Evolutionary conservation across 2,329 filamentous ascomycete species (phyloP).

Genomic region (Fusarium liriodendri): DNA sequence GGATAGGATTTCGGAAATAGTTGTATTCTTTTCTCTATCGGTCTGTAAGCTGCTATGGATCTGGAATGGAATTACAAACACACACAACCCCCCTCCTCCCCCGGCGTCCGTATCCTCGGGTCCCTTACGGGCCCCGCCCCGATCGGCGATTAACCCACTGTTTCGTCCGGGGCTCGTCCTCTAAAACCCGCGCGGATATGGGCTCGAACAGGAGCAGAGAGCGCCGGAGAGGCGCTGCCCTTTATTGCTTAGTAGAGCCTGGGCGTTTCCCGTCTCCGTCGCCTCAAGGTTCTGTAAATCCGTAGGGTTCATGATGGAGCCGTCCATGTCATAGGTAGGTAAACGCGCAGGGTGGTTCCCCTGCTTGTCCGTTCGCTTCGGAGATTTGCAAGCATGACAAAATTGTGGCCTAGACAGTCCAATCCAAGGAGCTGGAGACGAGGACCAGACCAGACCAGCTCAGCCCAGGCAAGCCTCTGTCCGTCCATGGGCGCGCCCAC

Average conservation of each 20-base stretch:
- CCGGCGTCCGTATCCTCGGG: conserved; percentile 25
- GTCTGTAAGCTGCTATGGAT: not conserved
- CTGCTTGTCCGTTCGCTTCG: conserved; percentile 13
- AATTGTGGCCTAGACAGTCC: conserved; percentile 7
- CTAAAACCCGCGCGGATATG: conserved; percentile 36
- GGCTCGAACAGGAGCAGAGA: not conserved
- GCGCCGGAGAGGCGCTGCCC: not conserved
- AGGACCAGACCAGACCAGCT: not conserved
- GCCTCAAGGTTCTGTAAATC: not conserved
- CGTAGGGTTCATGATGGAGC: not conserved
- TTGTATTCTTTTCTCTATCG: not conserved
- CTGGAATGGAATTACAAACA: not conserved
- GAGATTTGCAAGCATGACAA: conserved; percentile 46
- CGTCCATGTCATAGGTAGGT: not conserved
- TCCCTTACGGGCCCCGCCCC: conserved; percentile 24
- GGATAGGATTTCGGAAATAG: not conserved
- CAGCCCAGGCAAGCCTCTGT: not conserved
- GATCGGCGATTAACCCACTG: conserved; percentile 38
- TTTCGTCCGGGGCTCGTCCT: conserved; percentile 32
- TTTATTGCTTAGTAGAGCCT: conserved; percentile 15
- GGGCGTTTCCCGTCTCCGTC: not conserved
- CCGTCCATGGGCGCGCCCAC: not conserved
- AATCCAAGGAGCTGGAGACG: not conserved
- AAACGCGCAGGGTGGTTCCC: not conserved
- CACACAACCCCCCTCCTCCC: not conserved